phyloP scores from a whole-genome alignment of 768 basidiomycete species.

The Pleurotus ostreatus region DNA sequence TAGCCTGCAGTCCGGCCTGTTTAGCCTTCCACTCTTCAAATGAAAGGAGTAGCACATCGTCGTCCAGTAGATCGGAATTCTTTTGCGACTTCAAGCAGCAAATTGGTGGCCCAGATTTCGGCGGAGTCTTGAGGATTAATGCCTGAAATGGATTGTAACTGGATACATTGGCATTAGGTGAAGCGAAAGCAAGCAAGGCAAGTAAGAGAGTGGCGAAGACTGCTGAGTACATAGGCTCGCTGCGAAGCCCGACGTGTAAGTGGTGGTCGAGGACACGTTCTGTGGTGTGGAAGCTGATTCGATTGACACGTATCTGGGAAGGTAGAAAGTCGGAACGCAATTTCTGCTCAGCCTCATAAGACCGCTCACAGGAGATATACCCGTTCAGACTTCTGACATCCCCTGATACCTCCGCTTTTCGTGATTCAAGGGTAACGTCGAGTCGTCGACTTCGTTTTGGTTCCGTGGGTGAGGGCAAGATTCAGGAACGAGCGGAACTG shows the following conservation, averaged over 20 bases:
- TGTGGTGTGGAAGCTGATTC: background rate
- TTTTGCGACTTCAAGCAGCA: conserved; percentile 62
- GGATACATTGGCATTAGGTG: conserved; percentile 25
- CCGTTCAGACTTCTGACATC: too few species aligned
- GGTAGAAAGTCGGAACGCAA: too few species aligned
- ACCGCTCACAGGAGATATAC: too few species aligned
- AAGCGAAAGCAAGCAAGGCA: conserved; percentile 28
- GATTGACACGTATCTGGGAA: conserved; percentile 1
- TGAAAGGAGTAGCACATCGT: conserved; percentile 60
- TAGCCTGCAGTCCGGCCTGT: conserved; percentile 39
- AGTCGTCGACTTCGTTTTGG: too few species aligned
- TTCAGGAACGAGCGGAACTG: too few species aligned
- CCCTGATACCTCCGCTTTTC: too few species aligned
- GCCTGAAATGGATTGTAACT: conserved; percentile 59
- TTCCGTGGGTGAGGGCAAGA: too few species aligned
- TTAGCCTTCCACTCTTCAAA: conserved; percentile 90
- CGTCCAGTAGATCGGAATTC: conserved; percentile 41
- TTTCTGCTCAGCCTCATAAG: too few species aligned
- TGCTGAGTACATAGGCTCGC: background rate
- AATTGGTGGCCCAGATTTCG: conserved; percentile 51
- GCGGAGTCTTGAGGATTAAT: conserved; percentile 44
- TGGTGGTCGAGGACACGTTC: background rate
- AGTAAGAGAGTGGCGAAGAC: conserved; percentile 25
- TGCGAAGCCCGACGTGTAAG: background rate
- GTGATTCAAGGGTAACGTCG: too few species aligned